Percentiles rank a stretch among this genome's conserved stretches.
Conservation (phyloP, 2,329 filamentous ascomycete genomes). For the Diaporthe vaccinii region DNA sequence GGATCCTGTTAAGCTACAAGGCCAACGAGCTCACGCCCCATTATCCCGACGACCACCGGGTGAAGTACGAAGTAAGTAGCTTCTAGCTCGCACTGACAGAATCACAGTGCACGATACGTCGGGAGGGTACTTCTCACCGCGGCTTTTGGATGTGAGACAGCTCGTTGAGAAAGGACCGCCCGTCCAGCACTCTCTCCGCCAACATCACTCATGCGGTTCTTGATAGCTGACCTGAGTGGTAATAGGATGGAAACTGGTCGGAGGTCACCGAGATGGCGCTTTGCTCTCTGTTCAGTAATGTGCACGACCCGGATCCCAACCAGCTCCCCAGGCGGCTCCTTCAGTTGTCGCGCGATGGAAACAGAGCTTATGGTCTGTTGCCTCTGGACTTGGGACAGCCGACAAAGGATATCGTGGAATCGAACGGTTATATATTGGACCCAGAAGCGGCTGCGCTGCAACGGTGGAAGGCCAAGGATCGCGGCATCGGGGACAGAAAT, state of each 20-base stretch:
- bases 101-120: neutral
- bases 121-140: neutral
- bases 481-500: neutral
- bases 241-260: conserved; percentile 13
- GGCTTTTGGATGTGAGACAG: neutral
- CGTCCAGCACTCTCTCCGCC: neutral
- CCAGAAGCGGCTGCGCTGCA: neutral
- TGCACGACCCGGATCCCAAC: neutral
- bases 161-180: neutral
- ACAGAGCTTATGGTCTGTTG: neutral
- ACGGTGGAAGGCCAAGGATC: neutral
- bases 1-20: neutral
- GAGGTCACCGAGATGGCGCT: conserved; percentile 29
- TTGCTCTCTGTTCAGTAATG: neutral
- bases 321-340: neutral
- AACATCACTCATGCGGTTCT: too few relatives aligned
- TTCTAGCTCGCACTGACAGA: neutral
- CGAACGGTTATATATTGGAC: accelerated
- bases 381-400: neutral
- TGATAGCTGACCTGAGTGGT: neutral
- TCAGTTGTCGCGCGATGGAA: neutral
- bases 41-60: conserved; percentile 8
- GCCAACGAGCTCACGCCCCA: neutral
- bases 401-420: neutral
- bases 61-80: neutral